Percentiles rank a stretch among this genome's conserved stretches.
phyloP scores from a whole-genome alignment of 345 rosid genomes.

The Arabidopsis arenosa region DNA sequence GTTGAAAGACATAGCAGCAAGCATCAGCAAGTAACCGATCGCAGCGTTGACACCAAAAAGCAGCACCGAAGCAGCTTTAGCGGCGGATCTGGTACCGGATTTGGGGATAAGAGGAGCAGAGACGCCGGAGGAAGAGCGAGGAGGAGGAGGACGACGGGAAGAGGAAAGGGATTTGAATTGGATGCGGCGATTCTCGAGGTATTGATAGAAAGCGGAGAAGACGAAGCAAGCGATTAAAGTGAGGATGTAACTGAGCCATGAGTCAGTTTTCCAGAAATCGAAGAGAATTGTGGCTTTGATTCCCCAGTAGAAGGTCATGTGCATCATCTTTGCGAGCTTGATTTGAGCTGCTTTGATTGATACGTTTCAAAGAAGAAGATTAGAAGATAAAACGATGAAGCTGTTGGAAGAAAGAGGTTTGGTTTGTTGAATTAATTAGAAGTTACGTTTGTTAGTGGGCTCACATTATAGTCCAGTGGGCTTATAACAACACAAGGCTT shows the following conservation, averaged over 20 bases:
- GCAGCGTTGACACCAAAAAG: slow-evolving; percentile 73
- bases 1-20: slow-evolving; percentile 86
- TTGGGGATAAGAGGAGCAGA: slow-evolving; percentile 53
- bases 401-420: not conserved
- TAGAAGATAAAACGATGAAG: slow-evolving; percentile 6
- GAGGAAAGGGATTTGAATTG: slow-evolving; percentile 50
- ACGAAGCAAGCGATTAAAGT: slow-evolving; percentile 71
- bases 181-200: slow-evolving; percentile 64
- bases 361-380: not conserved
- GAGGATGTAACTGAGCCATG: slow-evolving; percentile 66
- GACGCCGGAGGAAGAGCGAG: slow-evolving; percentile 20
- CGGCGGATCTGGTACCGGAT: slow-evolving; percentile 45
- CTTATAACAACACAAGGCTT: not conserved
- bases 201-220: slow-evolving; percentile 68
- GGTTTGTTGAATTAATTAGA: slow-evolving; percentile 24
- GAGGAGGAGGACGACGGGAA: slow-evolving; percentile 23
- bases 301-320: slow-evolving; percentile 94
- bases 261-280: slow-evolving; percentile 70
- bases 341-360: not conserved
- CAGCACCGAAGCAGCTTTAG: slow-evolving; percentile 50
- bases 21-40: slow-evolving; percentile 80
- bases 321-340: slow-evolving; percentile 72
- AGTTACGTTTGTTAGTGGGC: slow-evolving; percentile 28
- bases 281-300: slow-evolving; percentile 68
- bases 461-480: not conserved